phyloP scores from a whole-genome alignment of 1,139 yeast genomes.

The Suhomyces coccinellae region DNA sequence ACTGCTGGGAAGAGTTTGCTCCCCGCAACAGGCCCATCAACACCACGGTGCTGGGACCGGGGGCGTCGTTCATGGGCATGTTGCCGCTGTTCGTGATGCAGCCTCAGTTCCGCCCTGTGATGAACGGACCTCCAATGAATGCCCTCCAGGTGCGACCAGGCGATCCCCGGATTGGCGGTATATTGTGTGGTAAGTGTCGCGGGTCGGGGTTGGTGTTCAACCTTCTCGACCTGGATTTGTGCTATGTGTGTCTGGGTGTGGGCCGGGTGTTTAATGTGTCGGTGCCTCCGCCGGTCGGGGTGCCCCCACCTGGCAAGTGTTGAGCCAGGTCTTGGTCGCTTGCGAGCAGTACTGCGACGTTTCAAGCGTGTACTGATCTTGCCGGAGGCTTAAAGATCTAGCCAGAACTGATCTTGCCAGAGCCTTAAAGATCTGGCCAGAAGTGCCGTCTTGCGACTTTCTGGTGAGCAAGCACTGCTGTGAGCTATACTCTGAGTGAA shows the following conservation, averaged over 20 bases:
- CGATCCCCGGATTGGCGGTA: slow-evolving; percentile 82
- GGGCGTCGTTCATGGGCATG: slow-evolving; percentile 2
- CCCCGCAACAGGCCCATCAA: slow-evolving; percentile 32
- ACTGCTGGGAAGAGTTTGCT: slow-evolving; percentile 70
- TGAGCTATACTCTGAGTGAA: too few relatives aligned
- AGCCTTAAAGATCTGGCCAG: too few relatives aligned
- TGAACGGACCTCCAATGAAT: not conserved
- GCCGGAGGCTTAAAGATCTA: too few relatives aligned
- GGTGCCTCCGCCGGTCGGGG: not conserved
- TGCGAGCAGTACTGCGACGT: too few relatives aligned
- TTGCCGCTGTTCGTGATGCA: too few relatives aligned
- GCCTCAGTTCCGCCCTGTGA: too few relatives aligned
- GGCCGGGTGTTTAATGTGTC: slow-evolving; percentile 51
- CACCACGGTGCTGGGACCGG: slow-evolving; percentile 7
- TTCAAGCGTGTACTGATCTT: too few relatives aligned
- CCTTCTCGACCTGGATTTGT: slow-evolving; percentile 56
- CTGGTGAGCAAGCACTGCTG: too few relatives aligned
- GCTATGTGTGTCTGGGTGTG: slow-evolving; percentile 64
- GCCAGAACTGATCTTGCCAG: too few relatives aligned
- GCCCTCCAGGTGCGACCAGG: slow-evolving; percentile 66
- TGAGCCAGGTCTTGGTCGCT: too few relatives aligned
- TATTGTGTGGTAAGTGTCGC: slow-evolving; percentile 72
- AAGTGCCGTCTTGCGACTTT: too few relatives aligned
- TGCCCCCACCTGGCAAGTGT: not conserved
- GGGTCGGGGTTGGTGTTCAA: slow-evolving; percentile 60